Evolutionary conservation across 169 alveolate species (phyloP), one percentile per base, ranked within the genome.

Genomic region (Plasmodium cynomolgi): DNA sequence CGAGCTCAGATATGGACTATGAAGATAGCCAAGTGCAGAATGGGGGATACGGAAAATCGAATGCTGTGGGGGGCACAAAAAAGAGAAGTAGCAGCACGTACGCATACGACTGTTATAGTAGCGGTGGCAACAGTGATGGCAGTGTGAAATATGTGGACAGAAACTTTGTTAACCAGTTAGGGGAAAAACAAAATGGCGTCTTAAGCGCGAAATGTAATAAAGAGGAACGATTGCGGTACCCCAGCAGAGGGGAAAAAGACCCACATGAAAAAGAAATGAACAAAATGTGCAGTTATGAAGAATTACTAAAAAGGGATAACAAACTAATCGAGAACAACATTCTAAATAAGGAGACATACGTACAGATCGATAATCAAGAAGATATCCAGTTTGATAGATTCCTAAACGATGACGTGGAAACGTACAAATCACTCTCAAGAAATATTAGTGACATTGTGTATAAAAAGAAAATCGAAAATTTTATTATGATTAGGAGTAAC

Each of bases 401-500:
- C 75, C 75, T 91, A 72, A 75, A 81, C 83, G 62, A 81, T 72
- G 95, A 91, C 62, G 37, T 82, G 26, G 95, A 91, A 72, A 44
- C 75, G 26, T 91, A 41, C 75, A 91, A 91, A 72, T 29, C 81
- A 6, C 17, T 82, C 6, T 91, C 74, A 47, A 91, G 86, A 81
- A 91, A 91, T 77, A 91, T 91, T 71, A 91, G 86, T 91, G 95
- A 91, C 72, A 91, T 44, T 31, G 62, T 71, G n/a, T 91, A 81
- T 91, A 91, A 91, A 82, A 91, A 91, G 68, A 91, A 91, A 83
- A 72, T 91, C 2, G 95, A 91, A 73, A 91, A 91, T 71, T 81
- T 91, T n/a, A 91, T 91, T 72, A 91, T 81, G 95, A 41, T 91
- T 71, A 81, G 95, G 75, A 81, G 84, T 71, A 82, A 73, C 84